Percentiles rank a stretch among this genome's conserved stretches.
phyloP scores from a whole-genome alignment of 768 basidiomycete genomes.

The Clathrus columnatus region DNA sequence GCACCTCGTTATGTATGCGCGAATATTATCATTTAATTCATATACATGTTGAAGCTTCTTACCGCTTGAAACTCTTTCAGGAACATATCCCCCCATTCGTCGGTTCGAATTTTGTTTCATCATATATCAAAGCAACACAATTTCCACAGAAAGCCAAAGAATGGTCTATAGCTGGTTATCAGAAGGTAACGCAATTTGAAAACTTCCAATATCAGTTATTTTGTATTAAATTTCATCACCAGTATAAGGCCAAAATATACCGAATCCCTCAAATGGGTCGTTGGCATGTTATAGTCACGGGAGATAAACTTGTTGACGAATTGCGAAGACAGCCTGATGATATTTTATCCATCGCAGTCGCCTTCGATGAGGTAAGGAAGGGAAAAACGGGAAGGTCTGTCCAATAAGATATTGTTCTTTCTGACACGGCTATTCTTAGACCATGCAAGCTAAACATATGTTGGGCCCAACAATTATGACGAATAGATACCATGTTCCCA shows the following conservation, averaged over 20 bases:
- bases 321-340: constrained; percentile 35
- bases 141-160: constrained; percentile 13
- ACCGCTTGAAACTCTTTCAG: too few species aligned
- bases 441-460: constrained; percentile 29
- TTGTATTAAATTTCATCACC: not conserved
- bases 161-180: constrained; percentile 24
- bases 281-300: constrained; percentile 33
- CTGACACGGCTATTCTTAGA: constrained; percentile 18
- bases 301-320: constrained; percentile 35
- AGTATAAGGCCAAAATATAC: constrained; percentile 24
- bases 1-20: not conserved
- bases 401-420: not conserved
- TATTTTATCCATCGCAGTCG: constrained; percentile 26
- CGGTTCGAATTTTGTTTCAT: not conserved
- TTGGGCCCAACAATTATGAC: constrained; percentile 24
- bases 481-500: constrained; percentile 23
- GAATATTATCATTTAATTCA: not conserved
- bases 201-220: not conserved
- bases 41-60: not conserved
- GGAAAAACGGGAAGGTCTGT: constrained; percentile 9
- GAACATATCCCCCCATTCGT: not conserved
- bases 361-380: constrained; percentile 28
- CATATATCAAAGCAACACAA: constrained; percentile 15
- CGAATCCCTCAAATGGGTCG: constrained; percentile 34
- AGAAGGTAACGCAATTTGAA: constrained; percentile 16